Percentiles rank a stretch among this genome's conserved stretches.
Conservation (phyloP, 2,329 filamentous ascomycete genomes). For the Ophiostoma pallidulum region DNA sequence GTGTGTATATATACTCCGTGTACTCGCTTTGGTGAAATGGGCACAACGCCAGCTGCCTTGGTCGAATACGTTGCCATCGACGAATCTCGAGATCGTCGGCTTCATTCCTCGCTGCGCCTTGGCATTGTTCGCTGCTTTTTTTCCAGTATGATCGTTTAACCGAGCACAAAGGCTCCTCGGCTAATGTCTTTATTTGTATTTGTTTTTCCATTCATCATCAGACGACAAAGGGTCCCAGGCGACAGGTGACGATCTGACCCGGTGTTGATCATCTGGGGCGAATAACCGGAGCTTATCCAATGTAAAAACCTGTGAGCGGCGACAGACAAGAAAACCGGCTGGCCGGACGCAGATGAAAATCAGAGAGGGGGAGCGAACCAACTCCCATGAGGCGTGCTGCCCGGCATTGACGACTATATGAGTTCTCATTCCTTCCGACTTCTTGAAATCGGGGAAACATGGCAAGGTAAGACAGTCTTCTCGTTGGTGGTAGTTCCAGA, state of each 20-base stretch:
- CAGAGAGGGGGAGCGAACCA: background rate
- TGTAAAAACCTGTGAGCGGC: background rate
- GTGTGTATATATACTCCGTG: too few relatives aligned
- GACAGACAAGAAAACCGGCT: background rate
- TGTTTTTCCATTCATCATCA: background rate
- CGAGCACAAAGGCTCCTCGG: too few relatives aligned
- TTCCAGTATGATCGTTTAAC: too few relatives aligned
- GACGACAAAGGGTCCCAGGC: background rate
- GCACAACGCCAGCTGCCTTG: too few relatives aligned
- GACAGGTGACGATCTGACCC: constrained; percentile 1
- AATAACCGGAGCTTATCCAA: too few relatives aligned
- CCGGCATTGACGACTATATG: constrained; percentile 3
- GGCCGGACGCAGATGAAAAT: too few relatives aligned
- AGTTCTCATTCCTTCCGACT: background rate
- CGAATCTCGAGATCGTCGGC: too few relatives aligned
- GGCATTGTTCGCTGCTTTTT: too few relatives aligned
- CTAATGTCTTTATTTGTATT: background rate
- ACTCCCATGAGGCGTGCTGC: background rate
- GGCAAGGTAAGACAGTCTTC: background rate
- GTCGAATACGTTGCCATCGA: too few relatives aligned
- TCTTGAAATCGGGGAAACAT: background rate
- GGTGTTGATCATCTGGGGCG: constrained; percentile 2
- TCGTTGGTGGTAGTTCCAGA: background rate
- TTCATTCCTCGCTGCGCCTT: too few relatives aligned
- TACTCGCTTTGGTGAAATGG: too few relatives aligned